A percentile compares a stretch with the other conserved stretches of the same genome.
phyloP scores from a whole-genome alignment of 2,329 filamentous ascomycete genomes.

The Herpotrichia juniperi region DNA sequence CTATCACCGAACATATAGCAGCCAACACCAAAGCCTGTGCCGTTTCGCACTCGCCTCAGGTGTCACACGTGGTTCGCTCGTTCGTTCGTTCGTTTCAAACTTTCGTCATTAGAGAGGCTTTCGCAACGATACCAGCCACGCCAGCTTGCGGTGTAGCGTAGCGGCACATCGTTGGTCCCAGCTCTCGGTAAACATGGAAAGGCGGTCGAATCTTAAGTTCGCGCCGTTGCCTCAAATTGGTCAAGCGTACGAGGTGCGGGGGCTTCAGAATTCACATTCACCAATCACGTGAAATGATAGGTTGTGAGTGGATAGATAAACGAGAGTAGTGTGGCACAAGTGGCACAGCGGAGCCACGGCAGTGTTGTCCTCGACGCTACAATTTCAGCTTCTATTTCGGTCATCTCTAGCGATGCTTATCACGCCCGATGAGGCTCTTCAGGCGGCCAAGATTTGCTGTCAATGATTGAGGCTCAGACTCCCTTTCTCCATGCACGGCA shows the following conservation, averaged over 20 bases:
- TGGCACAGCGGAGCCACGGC: not conserved
- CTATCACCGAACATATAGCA: not conserved
- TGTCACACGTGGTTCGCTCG: too few species aligned
- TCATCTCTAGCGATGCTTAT: not conserved
- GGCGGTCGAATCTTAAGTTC: not conserved
- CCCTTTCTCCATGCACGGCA: not conserved
- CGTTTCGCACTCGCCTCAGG: too few species aligned
- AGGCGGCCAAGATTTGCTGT: not conserved
- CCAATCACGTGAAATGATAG: not conserved
- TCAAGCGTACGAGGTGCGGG: not conserved
- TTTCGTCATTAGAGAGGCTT: constrained; percentile 6
- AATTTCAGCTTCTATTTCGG: not conserved
- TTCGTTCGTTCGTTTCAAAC: not conserved
- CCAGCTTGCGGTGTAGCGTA: not conserved
- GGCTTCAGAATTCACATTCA: not conserved
- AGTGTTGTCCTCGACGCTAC: not conserved
- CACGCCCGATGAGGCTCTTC: not conserved
- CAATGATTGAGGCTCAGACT: not conserved
- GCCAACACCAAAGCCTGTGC: not conserved
- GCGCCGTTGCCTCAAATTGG: not conserved
- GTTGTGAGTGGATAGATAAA: not conserved
- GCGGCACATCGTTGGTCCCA: constrained; percentile 2
- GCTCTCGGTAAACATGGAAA: not conserved
- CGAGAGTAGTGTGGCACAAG: not conserved
- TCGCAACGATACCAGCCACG: not conserved